Percentiles rank a stretch among this genome's conserved stretches.
These are phyloP conservation scores for Colletotrichum trifolii DNA, from an alignment of 2,329 filamentous ascomycete species.

Conservation along the genomic window DNA sequence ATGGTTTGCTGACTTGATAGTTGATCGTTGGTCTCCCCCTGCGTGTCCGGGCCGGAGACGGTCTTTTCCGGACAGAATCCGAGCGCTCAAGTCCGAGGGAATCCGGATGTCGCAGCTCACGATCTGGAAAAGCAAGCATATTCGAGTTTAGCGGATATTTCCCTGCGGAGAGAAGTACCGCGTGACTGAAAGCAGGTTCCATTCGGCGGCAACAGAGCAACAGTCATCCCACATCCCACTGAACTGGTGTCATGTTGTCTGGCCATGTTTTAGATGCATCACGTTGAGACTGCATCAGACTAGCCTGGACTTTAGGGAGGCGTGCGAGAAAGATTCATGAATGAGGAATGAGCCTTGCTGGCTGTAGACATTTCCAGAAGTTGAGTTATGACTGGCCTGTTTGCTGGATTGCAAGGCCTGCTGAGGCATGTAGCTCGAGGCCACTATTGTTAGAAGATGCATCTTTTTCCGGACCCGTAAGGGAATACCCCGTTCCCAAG, in stretches of 20 bases:
- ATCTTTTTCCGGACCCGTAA: not conserved
- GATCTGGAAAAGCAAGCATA: not conserved
- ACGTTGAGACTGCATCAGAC: no score
- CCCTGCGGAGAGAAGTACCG: not conserved
- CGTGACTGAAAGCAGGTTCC: not conserved
- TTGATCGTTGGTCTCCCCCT: not conserved
- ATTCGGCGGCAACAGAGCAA: not conserved
- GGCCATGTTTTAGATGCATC: no score
- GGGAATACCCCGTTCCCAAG: slow-evolving; percentile 9
- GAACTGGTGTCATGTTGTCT: no score
- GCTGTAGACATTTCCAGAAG: no score
- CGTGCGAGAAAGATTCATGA: no score
- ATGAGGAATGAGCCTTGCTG: no score
- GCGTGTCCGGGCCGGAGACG: not conserved
- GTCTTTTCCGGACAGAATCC: slow-evolving; percentile 20
- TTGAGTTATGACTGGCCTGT: no score
- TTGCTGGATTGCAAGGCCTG: no score
- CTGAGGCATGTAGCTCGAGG: no score
- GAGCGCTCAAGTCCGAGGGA: slow-evolving; percentile 6
- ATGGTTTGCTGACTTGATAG: not conserved
- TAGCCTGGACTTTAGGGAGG: no score
- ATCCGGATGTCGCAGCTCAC: slow-evolving; percentile 9
- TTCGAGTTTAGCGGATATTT: not conserved
- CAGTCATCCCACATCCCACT: no score
- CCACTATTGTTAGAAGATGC: no score